Conservation (phyloP, 106 monocot species). For the Platanthera guangdongensis region DNA sequence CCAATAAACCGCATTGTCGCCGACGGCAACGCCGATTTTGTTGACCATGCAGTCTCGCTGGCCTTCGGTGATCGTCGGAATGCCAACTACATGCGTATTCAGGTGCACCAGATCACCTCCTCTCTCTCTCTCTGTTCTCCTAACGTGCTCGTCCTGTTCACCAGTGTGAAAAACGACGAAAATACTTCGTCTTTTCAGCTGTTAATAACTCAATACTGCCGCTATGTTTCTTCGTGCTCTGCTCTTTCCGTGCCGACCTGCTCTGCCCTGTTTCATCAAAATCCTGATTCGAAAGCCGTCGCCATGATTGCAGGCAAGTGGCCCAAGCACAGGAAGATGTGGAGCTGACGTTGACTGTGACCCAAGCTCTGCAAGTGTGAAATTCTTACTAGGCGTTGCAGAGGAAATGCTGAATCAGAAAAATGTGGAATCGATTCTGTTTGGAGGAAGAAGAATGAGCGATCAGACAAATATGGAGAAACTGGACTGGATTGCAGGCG, state of each 20-base stretch:
- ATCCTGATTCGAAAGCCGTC: neutral
- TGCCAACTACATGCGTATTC: slow-evolving; percentile 35
- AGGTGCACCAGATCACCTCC: slow-evolving; percentile 10
- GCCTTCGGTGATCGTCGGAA: slow-evolving; percentile 28
- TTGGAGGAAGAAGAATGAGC: slow-evolving; percentile 26
- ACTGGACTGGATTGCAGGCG: slow-evolving; percentile 18
- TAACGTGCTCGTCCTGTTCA: neutral
- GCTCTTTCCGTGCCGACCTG: neutral
- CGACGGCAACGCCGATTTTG: slow-evolving; percentile 19
- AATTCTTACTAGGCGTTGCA: slow-evolving; percentile 1
- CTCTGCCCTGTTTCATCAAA: neutral
- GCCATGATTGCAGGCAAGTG: slow-evolving; percentile 14
- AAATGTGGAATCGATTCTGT: slow-evolving; percentile 37
- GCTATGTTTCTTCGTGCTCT: neutral
- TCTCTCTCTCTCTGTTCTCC: neutral
- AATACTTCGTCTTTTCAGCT: neutral
- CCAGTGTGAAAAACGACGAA: neutral
- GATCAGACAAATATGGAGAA: slow-evolving; percentile 28
- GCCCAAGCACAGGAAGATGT: slow-evolving; percentile 3
- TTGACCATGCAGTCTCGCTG: slow-evolving; percentile 44
- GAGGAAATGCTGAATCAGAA: slow-evolving; percentile 29
- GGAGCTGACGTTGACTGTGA: slow-evolving; percentile 5
- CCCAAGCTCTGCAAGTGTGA: slow-evolving; percentile 8
- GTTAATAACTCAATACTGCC: neutral
- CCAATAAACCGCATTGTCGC: neutral